Base-by-base conservation (phyloP, 306 rosid species). In the Neltuma alba region DNA sequence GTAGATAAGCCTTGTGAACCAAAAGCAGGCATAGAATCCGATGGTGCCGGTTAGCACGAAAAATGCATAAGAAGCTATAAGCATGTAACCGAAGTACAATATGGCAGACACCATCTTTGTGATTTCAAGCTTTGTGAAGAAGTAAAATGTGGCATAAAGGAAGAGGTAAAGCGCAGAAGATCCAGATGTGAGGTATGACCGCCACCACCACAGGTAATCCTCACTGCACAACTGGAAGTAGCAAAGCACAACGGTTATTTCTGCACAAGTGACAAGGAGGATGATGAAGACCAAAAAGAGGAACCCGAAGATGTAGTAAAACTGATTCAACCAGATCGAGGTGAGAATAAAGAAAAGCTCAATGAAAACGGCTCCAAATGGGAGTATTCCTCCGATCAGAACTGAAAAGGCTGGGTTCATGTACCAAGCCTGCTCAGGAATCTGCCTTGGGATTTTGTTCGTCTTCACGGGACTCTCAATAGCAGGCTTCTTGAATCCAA, bases 381-480 rank as follows among this genome's bases (percentile, higher is more conserved):
- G 98, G 52, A 94, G 94, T 84, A 94, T 94, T 82, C 99, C 99
- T n/a, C 99, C 99, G 0, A 95, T 92, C 45, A 95, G 85, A 82
- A 95, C 87, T 1, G 99, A 95, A 86, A 95, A 92, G 15, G 83
- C 79, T 1, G 99, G 93, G 87, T 95, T 93, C 98, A 94, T 94
- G 87, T 94, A 94, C 98, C 98, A 94, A 50, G 98, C 97, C 88
- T 94, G 98, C 82, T 92, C 99, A 48, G 99, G 99, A 77, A 95
- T 92, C 84, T 95, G 99, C 83, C 99, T 91, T 21, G 99, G 99
- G 85, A 95, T 95, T 85, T 95, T 95, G 87, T 95, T 95, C 12
- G 99, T 95, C 85, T 92, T 95, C 88, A 95, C 99, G 15, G 99
- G 99, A 54, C 86, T 94, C 81, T 95, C 99, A 44, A 90, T 89